Evolutionary conservation across 1,139 yeast genomes (phyloP), one percentile per base, ranked within the genome.

Genomic region (Geotrichum klebahnii): DNA sequence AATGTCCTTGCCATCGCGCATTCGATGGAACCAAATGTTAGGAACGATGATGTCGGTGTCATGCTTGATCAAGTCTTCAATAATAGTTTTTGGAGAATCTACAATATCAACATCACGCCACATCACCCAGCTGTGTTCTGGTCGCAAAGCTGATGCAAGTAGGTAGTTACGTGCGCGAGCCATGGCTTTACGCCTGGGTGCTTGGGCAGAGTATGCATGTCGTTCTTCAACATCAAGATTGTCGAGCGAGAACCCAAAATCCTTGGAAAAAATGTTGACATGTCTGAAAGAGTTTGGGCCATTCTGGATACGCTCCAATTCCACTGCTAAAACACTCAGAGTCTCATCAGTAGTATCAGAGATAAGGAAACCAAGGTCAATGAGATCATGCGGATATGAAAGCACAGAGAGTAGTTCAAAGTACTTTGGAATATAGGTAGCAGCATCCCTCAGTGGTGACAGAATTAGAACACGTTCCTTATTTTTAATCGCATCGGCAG

Each of bases 41-140:
- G 96, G 96, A 9, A 87, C 95, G 67, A 88, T 76, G 12, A 88
- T 86, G 64, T 88, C 96, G 60, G 77, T 83, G 59, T 81, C 79
- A 55, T 75, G 77, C 57, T 77, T 76, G 89, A 87, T 87, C 67
- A 88, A 72, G 62, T 81, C 86, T 66, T 88, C 85, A 57, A 88
- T 78, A 43, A 88, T 83, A 41, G 83, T 74, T 16, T 87, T 85
- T 0, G 95, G 95, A 60, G 87, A 81, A 24, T 87, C 77, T 61
- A 86, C 95, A 50, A 88, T 82, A 65, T 88, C 96, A 2, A 81
- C 96, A 66, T 88, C 96, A 67, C 96, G 76, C 96, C 96, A 88
- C 64, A 86, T 84, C 10, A 88, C 95, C 96, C 96, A 88, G 1
- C 94, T 82, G 67, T 88, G 96, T 62, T 86, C 83, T 0, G 95